These are phyloP conservation scores for Metarhizium rileyi DNA, from an alignment of 2,329 filamentous ascomycete species.

Conservation along the genomic window DNA sequence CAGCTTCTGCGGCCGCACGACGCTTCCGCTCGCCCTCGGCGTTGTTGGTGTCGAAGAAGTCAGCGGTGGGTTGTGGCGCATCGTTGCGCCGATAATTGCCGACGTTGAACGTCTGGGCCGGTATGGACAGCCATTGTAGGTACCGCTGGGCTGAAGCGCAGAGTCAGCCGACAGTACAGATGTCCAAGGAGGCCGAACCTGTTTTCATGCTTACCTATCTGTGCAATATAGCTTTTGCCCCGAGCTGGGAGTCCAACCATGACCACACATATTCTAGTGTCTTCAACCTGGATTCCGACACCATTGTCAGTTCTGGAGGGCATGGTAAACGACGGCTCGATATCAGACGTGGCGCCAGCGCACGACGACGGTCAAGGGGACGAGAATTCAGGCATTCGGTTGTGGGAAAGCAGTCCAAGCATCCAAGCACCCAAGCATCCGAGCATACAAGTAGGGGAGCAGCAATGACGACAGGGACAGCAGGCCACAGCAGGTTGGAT, in stretches of 20 bases:
- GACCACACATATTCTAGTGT: constrained; percentile 93
- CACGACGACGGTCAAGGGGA: constrained; percentile 6
- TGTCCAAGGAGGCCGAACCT: no score
- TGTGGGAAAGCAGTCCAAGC: background rate
- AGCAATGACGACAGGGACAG: background rate
- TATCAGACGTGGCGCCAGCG: constrained; percentile 8
- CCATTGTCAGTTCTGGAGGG: constrained; percentile 46
- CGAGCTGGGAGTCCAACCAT: constrained; percentile 96
- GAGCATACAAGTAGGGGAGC: no score
- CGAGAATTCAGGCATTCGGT: constrained; percentile 5
- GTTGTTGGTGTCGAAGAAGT: constrained; percentile 92
- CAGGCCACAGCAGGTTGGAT: background rate
- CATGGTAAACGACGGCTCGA: constrained; percentile 24
- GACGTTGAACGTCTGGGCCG: constrained; percentile 92
- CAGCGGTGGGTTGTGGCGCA: constrained; percentile 81
- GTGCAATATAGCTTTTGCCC: constrained; percentile 95
- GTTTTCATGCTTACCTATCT: constrained; percentile 64
- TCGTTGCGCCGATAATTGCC: constrained; percentile 87
- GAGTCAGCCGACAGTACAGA: constrained; percentile 1
- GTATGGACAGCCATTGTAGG: constrained; percentile 91
- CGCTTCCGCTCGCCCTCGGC: constrained; percentile 82
- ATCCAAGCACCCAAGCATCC: background rate
- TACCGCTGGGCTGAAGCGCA: constrained; percentile 67
- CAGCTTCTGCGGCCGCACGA: constrained; percentile 80
- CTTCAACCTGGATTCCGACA: constrained; percentile 77